Base-by-base conservation (phyloP, 148 eudicot species). In the Rheum nobile region DNA sequence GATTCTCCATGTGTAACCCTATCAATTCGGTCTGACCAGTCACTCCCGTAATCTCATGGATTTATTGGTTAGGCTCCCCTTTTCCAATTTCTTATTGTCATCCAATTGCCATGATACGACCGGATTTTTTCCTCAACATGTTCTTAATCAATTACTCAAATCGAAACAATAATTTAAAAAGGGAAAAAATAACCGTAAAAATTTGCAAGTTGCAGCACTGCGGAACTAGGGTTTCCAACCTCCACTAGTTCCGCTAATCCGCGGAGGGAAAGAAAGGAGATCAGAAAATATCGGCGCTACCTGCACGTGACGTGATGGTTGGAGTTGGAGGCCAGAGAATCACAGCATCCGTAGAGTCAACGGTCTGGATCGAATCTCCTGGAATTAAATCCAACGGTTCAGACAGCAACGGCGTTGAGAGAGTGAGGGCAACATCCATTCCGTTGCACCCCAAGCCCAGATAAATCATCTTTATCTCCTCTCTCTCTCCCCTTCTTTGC, bases 371-470 rank as follows among this genome's bases (percentile, higher is more conserved):
- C 44, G 32, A 22, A 65, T 9, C 43, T 67, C 32, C 4, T 4
- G 31, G 29, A 59, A 19, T 35, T 28, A 4, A 71, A 82, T 82
- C 82, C 74, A 74, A 82, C 84, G 84, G 79, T 75, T 35, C 2
- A 42, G 24, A 76, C 75, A 68, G 3, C 71, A 72, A 75, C 75
- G 71, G 77, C 81, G 84, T 79, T 78, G 26, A 38, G 34, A 28
- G 34, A 72, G 68, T 61, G 38, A 71, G 77, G 67, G 75, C 72
- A 63, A 17, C 41, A 37, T 42, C 59, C 57, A 29, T 59, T 28
- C 34, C 34, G 16, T 59, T 59, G 6, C 13, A 26, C 67, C 34
- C 67, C 70, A 76, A 67, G 17, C 80, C 78, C 54, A 59, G 32
- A 59, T 59, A 59, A 59, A 59, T 59, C 34, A 59, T 59, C 34